Base-by-base conservation (phyloP, 495 filamentous ascomycete species). In the Xylaria intraflava region DNA sequence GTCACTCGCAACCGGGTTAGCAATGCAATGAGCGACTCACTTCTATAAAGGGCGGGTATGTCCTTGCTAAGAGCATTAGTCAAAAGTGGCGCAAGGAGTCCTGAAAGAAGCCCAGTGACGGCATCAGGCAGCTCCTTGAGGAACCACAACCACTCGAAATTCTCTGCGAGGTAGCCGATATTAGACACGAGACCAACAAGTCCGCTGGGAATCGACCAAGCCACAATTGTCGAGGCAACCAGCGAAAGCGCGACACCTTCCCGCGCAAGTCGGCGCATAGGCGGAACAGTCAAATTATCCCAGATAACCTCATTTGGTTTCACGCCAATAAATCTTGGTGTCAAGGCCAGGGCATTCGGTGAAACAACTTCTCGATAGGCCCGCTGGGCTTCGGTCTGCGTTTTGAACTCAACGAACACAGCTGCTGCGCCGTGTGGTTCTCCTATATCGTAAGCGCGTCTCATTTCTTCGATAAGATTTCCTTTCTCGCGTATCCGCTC, bases 161-260 rank as follows among this genome's bases (percentile, higher is more conserved):
- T 78, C 7, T 80, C 49, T 23, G 74, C 82, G 26, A 96, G 69
- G 30, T 70, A 76, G 60, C 85, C 73, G 62, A 95, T 84, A 65
- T 95, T 89, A 35, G 88, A 92, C 52, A 95, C 78, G 11, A 76
- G 55, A 69, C 87, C 90, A 36, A 95, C 85, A 45, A 88, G 71
- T 10, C 86, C 86, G 33, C 89, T 85, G 4, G 90, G 90, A 56
- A 95, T 88, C 0, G 88, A 87, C 88, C 89, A 95, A 75, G 95
- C 94, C 58, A 95, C 76, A 65, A 95, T 84, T 60, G 88, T 74
- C 7, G 77, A 83, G 10, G 74, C 64, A 20, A 95, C 78, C 62
- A 85, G 78, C 46, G 73, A 76, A 44, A 85, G 72, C 23, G 86
- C 84, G 11, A 76, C 73, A 35, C 83, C 75, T 51, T 83, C 75